Evolutionary conservation across 495 filamentous ascomycete genomes (phyloP).

Genomic region (Tirmania nivea): DNA sequence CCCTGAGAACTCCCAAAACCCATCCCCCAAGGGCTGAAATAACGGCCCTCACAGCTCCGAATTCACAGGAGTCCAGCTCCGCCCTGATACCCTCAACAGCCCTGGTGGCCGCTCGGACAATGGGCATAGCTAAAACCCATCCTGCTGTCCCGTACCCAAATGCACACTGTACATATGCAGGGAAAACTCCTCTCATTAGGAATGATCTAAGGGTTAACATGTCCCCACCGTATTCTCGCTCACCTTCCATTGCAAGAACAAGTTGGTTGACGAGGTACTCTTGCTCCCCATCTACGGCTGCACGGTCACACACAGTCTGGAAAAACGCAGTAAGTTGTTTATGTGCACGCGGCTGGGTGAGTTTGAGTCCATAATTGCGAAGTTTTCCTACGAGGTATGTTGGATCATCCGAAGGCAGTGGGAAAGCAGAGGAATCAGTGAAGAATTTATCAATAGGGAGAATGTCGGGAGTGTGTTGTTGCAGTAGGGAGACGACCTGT

Average conservation of each 20-base stretch:
- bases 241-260: conserved; percentile 28
- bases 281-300: conserved; percentile 39
- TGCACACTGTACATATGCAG: conserved; percentile 36
- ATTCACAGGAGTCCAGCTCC: background rate
- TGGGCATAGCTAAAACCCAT: conserved; percentile 36
- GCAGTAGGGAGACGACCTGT: conserved; percentile 36
- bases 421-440: conserved; percentile 42
- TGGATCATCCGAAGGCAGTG: conserved; percentile 41
- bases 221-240: background rate
- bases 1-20: background rate
- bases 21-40: background rate
- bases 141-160: conserved; percentile 28
- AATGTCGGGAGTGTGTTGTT: conserved; percentile 44
- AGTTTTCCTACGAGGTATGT: conserved; percentile 46
- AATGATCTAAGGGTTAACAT: conserved; percentile 31
- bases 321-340: conserved; percentile 41
- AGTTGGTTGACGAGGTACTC: conserved; percentile 37
- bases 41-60: background rate
- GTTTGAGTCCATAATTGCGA: conserved; percentile 39
- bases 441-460: conserved; percentile 44
- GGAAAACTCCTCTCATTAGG: conserved; percentile 37
- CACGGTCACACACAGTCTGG: conserved; percentile 40
- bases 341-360: conserved; percentile 28
- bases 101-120: conserved; percentile 27
- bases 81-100: background rate